Base-by-base conservation (phyloP, 129 eudicot genomes). In the Logfia minima region DNA sequence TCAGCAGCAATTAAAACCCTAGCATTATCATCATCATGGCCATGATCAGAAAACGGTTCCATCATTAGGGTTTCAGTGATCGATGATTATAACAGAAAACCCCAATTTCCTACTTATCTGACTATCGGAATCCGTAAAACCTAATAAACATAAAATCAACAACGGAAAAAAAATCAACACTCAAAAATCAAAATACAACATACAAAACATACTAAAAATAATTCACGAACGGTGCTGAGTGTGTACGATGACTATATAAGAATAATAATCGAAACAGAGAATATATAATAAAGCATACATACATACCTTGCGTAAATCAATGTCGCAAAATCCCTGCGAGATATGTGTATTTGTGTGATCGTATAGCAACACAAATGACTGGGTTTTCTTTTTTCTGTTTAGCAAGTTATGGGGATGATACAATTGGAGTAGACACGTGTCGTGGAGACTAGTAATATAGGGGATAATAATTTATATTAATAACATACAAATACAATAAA, bases 1-100 rank as follows among this genome's bases (percentile, higher is more conserved):
- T 18, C 58, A 65, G 66, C 80, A 37, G 16, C 88, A 22, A 18
- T 19, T 5, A 66, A 76, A 82, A 82, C 88, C 87, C 87, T 68
- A 70, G 34, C 53, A 71, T 74, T 80, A 68, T 53, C 63, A 63
- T 61, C 77, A 34, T 48, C 53, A 1, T 62, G 68, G 9, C 26
- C 56, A 70, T 37, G 55, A 75, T 70, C 72, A 56, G 68, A 68
- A 75, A 63, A 69, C 60, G 82, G 19, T 71, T 79, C 77, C 78
- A 60, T 72, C 68, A 39, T 24, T 56, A 78, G 82, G 84, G 77
- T 83, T 77, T 78, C 59, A 34, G 67, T 71, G 69, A 22, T 68
- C 75, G 62, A 72, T 80, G 68, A 71, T 80, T 68, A 68, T 56
- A 68, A 9, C 80, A 60, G 18, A 60, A 71, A 70, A 61, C 41